A percentile compares a stretch with the other conserved stretches of the same genome.
phyloP scores from a whole-genome alignment of 768 basidiomycete species.

The Russula virescens region DNA sequence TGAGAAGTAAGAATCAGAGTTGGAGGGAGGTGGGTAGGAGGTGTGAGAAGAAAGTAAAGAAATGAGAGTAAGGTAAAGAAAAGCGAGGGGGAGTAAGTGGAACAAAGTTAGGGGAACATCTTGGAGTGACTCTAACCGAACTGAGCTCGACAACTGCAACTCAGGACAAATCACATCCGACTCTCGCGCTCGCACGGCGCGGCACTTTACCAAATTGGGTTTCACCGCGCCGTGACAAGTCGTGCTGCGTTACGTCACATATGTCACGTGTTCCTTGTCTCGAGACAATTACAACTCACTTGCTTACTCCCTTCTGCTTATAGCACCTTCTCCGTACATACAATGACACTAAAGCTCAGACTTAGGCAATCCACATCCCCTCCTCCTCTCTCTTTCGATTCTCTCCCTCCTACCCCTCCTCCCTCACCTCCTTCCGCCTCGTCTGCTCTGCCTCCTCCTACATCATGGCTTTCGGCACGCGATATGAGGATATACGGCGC shows the following conservation, averaged over 20 bases:
- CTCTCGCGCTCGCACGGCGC: not conserved
- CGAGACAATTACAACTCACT: too few species aligned
- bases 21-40: too few species aligned
- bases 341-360: constrained; percentile 36
- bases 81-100: not conserved
- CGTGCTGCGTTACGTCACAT: not conserved
- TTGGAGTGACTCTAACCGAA: too few species aligned
- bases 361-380: constrained; percentile 36
- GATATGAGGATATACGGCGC: constrained; percentile 89
- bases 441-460: constrained; percentile 54
- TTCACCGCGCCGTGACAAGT: not conserved
- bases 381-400: constrained; percentile 60
- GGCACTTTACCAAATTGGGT: not conserved
- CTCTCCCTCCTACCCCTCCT: constrained; percentile 29
- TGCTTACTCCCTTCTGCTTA: too few species aligned
- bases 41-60: too few species aligned
- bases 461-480: constrained; percentile 75
- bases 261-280: not conserved
- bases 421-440: constrained; percentile 34
- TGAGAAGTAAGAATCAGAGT: too few species aligned
- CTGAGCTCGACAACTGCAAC: too few species aligned
- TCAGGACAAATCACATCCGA: too few species aligned
- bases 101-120: too few species aligned
- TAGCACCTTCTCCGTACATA: too few species aligned
- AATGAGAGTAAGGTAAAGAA: too few species aligned